Evolutionary conservation across 768 basidiomycete genomes (phyloP).

Genomic region (Fistulinella prunicolor): DNA sequence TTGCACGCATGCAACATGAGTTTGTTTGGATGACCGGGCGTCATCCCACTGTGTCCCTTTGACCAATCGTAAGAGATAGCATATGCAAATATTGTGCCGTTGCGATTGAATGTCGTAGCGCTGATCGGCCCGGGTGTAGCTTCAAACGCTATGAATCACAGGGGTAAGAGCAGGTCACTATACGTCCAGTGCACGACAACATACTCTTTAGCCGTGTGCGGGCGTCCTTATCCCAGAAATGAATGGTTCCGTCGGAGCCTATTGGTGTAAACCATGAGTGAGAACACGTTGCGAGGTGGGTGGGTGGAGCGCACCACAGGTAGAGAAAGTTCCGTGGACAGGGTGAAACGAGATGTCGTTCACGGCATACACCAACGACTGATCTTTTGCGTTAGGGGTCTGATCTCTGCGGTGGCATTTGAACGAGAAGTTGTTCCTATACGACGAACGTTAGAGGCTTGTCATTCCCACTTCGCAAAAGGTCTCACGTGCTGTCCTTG

Average conservation of each 20-base stretch:
- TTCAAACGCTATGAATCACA: slow-evolving; percentile 59
- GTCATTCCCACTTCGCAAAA: background rate
- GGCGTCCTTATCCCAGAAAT: slow-evolving; percentile 94
- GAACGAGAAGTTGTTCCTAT: slow-evolving; percentile 87
- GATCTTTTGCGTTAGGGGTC: slow-evolving; percentile 55
- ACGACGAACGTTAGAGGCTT: background rate
- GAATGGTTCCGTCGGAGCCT: slow-evolving; percentile 84
- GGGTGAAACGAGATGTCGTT: slow-evolving; percentile 88
- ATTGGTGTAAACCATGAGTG: slow-evolving; percentile 5
- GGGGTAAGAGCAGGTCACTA: slow-evolving; percentile 1
- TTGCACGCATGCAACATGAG: slow-evolving; percentile 82
- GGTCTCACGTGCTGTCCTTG: slow-evolving; percentile 66
- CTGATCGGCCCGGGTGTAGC: slow-evolving; percentile 72
- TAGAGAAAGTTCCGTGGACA: slow-evolving; percentile 81
- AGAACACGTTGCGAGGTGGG: slow-evolving; percentile 18
- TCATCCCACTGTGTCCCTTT: slow-evolving; percentile 86
- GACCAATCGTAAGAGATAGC: slow-evolving; percentile 94
- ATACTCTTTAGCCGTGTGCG: slow-evolving; percentile 88
- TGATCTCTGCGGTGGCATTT: slow-evolving; percentile 72
- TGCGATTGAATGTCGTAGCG: slow-evolving; percentile 82
- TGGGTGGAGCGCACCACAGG: slow-evolving; percentile 51
- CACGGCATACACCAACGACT: slow-evolving; percentile 73
- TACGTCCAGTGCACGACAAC: background rate
- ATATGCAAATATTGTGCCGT: slow-evolving; percentile 87
- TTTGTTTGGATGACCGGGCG: slow-evolving; percentile 66